Percentiles rank a stretch among this genome's conserved stretches.
These are phyloP conservation scores for Castanospermum australe DNA, from an alignment of 306 rosid genomes.

Conservation along the genomic window DNA sequence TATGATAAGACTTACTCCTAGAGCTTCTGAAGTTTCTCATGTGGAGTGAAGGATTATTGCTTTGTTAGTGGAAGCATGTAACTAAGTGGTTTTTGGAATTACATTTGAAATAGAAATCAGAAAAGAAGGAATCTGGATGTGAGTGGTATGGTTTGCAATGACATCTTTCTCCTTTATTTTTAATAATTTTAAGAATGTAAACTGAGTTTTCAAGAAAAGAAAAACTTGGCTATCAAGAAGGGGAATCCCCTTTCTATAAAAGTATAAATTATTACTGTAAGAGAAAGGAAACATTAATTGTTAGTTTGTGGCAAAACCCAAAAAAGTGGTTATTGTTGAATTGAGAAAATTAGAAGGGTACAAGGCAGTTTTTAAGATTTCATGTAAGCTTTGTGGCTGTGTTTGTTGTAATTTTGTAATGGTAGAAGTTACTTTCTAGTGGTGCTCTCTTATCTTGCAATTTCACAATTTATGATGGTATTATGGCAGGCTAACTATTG, in stretches of 20 bases:
- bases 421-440: neutral
- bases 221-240: neutral
- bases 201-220: neutral
- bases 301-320: neutral
- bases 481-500: constrained; percentile 6
- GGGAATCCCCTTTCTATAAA: neutral
- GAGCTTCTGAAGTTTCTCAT: neutral
- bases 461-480: neutral
- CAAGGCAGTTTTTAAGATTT: neutral
- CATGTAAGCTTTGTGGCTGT: neutral
- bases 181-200: neutral
- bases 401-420: neutral
- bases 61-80: neutral
- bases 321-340: neutral
- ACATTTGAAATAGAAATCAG: neutral
- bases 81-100: neutral
- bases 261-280: neutral
- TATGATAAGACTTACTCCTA: neutral
- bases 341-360: neutral
- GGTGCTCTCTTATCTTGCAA: neutral
- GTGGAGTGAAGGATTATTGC: neutral
- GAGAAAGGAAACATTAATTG: neutral
- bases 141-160: neutral
- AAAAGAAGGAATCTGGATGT: neutral
- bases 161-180: neutral